phyloP scores from a whole-genome alignment of 2,329 filamentous ascomycete species.

The Xylogone sp. region DNA sequence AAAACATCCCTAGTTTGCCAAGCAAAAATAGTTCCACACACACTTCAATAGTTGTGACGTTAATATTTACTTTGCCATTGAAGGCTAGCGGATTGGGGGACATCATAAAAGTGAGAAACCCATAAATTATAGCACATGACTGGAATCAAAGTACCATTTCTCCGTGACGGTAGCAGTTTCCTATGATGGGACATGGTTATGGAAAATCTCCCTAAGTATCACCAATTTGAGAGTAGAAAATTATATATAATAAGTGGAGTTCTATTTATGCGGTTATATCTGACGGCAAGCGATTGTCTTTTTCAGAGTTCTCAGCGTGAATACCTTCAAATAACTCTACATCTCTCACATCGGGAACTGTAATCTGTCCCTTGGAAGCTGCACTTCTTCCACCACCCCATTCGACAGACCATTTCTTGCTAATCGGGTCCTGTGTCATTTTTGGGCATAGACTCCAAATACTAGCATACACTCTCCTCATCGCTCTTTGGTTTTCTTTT shows the following conservation, averaged over 20 bases:
- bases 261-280: neutral
- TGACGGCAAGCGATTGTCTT: neutral
- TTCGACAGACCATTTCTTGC: slow-evolving; percentile 30
- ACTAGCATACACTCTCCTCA: slow-evolving; percentile 44
- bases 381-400: slow-evolving; percentile 40
- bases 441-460: slow-evolving; percentile 42
- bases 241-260: neutral
- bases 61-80: no score
- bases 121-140: no score
- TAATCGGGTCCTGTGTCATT: slow-evolving; percentile 29
- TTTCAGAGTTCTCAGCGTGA: neutral
- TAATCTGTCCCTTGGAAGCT: slow-evolving; percentile 27
- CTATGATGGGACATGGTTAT: neutral
- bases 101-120: no score
- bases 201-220: neutral
- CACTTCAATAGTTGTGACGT: no score
- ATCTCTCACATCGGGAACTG: slow-evolving; percentile 25
- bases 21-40: no score
- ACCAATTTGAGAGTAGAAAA: neutral
- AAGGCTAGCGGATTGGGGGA: no score
- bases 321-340: slow-evolving; percentile 46
- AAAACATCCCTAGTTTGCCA: no score
- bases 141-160: no score
- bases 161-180: no score
- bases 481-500: slow-evolving; percentile 29